phyloP scores from a whole-genome alignment of 2,329 filamentous ascomycete species.

The Penicillium sp. region DNA sequence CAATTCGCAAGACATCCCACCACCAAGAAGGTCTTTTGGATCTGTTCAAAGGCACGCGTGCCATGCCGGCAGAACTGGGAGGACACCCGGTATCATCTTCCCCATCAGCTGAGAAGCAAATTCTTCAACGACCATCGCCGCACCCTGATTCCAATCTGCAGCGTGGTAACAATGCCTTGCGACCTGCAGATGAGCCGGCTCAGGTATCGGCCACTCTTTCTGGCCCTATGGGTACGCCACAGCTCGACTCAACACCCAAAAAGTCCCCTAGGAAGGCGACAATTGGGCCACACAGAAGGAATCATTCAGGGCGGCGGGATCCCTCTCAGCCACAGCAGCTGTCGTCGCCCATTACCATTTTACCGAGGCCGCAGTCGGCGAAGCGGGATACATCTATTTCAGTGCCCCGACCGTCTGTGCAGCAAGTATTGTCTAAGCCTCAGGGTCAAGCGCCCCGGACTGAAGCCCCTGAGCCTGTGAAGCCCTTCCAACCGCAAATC shows the following conservation, averaged over 20 bases:
- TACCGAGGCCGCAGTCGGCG: constrained; percentile 32
- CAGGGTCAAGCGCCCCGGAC: constrained; percentile 30
- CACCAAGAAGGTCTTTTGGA: constrained; percentile 38
- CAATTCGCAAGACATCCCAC: constrained; percentile 27
- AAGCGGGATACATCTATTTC: constrained; percentile 25
- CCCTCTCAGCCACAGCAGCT: constrained; percentile 20
- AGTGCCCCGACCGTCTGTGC: constrained; percentile 7
- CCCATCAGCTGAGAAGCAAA: constrained; percentile 23
- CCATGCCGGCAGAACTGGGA: constrained; percentile 40
- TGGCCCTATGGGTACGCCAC: constrained; percentile 38
- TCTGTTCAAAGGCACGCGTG: constrained; percentile 28
- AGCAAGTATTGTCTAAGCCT: constrained; percentile 1
- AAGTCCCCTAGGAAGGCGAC: constrained; percentile 21
- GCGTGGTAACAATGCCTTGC: constrained; percentile 13
- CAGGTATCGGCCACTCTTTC: constrained; percentile 39
- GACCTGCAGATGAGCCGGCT: constrained; percentile 8
- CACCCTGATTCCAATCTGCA: constrained; percentile 12
- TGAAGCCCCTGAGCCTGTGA: constrained; percentile 32
- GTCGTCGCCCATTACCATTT: constrained; percentile 36
- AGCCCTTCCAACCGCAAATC: constrained; percentile 52
- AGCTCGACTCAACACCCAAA: constrained; percentile 35
- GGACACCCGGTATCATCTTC: constrained; percentile 39
- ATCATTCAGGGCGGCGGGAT: constrained; percentile 19
- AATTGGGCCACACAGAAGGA: constrained; percentile 22
- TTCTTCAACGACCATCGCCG: constrained; percentile 29